Conservation (phyloP, 2,329 filamentous ascomycete species). For the Phoma sp. region DNA sequence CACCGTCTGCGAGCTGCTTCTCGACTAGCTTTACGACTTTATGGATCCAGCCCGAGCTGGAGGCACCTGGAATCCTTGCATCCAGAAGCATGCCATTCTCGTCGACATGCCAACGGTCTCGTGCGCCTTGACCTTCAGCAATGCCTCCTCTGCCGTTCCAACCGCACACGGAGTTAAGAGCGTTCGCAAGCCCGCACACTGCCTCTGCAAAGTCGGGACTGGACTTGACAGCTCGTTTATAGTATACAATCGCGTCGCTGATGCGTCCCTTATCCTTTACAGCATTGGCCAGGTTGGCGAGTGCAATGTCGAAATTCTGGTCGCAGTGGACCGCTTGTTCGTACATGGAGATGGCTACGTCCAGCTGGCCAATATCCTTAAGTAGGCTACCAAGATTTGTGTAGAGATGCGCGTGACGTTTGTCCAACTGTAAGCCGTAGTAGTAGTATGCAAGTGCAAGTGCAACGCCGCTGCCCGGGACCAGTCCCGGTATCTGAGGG, state of each 20-base stretch:
- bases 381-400: constrained; percentile 94
- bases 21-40: constrained; percentile 89
- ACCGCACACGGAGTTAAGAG: constrained; percentile 93
- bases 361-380: constrained; percentile 93
- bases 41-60: constrained; percentile 80
- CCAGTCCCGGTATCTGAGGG: constrained; percentile 73
- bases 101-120: constrained; percentile 93
- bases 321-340: constrained; percentile 92
- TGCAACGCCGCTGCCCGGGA: constrained; percentile 84
- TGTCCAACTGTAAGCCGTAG: constrained; percentile 86
- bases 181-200: constrained; percentile 92
- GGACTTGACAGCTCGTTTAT: constrained; percentile 85
- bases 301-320: constrained; percentile 91
- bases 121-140: constrained; percentile 71
- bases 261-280: constrained; percentile 96
- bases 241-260: constrained; percentile 89
- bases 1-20: constrained; percentile 85
- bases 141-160: constrained; percentile 92
- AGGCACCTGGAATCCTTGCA: constrained; percentile 64
- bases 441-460: constrained; percentile 94
- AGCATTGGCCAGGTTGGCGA: constrained; percentile 95
- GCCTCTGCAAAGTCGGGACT: constrained; percentile 97
- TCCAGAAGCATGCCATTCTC: constrained; percentile 83
- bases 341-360: constrained; percentile 95
- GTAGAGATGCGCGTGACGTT: constrained; percentile 91